Evolutionary conservation across 352 stramenopile genomes (phyloP).

Genomic region (Peronospora tabacina): DNA sequence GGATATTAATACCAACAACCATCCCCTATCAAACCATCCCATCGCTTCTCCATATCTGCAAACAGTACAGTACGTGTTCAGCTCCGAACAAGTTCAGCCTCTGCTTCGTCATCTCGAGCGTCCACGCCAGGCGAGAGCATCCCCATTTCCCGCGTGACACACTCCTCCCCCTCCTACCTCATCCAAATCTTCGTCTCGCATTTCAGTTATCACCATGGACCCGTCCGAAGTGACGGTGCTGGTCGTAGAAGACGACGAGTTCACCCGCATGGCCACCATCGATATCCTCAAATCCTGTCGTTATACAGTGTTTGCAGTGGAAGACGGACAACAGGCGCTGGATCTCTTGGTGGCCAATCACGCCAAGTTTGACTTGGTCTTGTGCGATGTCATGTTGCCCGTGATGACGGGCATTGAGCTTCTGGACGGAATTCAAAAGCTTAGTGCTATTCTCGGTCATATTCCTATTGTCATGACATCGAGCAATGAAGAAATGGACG

Average conservation of each 20-base stretch:
- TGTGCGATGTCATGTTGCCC: constrained; percentile 87
- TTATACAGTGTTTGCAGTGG: constrained; percentile 78
- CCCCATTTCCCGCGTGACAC: neutral
- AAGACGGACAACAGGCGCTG: constrained; percentile 74
- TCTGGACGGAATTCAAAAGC: constrained; percentile 76
- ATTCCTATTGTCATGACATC: constrained; percentile 88
- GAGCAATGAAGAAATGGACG: constrained; percentile 87
- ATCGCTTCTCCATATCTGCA: neutral
- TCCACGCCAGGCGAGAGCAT: neutral
- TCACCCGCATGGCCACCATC: constrained; percentile 84
- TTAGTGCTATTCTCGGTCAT: constrained; percentile 51
- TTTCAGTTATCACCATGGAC: constrained; percentile 39
- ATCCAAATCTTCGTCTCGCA: neutral
- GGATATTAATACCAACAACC: neutral
- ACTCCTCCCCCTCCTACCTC: neutral
- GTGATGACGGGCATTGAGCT: constrained; percentile 86
- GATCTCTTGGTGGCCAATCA: constrained; percentile 61
- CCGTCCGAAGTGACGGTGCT: constrained; percentile 84
- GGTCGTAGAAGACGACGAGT: constrained; percentile 86
- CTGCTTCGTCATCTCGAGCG: neutral
- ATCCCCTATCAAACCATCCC: neutral
- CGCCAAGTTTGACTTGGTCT: constrained; percentile 78
- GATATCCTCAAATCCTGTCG: constrained; percentile 85
- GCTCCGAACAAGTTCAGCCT: neutral
- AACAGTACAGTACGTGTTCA: too few relatives aligned